Percentiles rank a stretch among this genome's conserved stretches.
phyloP scores from a whole-genome alignment of 768 basidiomycete genomes.

The Pleurotus giganteus region DNA sequence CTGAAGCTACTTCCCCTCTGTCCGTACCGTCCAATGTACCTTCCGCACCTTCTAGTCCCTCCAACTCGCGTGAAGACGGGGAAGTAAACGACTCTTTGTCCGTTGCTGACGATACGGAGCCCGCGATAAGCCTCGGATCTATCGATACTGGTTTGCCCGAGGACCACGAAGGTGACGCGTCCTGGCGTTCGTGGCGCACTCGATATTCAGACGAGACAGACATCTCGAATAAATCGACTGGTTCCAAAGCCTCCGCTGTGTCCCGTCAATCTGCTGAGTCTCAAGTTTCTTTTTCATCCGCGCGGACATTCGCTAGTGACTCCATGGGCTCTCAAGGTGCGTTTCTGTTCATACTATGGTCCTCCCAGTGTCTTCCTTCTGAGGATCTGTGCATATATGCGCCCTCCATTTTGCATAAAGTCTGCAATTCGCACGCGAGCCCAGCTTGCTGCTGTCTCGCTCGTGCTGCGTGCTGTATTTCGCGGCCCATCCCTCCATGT shows the following conservation, averaged over 20 bases:
- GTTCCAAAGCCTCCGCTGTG: not conserved
- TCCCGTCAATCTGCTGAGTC: not conserved
- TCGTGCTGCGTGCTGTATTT: not conserved
- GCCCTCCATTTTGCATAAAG: not conserved
- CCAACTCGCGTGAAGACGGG: not conserved
- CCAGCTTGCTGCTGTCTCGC: too few relatives aligned
- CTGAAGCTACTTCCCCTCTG: not conserved
- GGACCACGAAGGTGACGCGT: not conserved
- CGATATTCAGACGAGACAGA: slow-evolving; percentile 3
- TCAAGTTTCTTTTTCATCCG: not conserved
- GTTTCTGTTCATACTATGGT: not conserved
- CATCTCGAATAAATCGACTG: not conserved
- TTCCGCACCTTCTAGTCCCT: not conserved
- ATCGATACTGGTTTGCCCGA: not conserved
- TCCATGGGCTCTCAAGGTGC: slow-evolving; percentile 4
- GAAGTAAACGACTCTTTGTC: not conserved
- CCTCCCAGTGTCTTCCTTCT: not conserved
- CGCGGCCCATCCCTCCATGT: not conserved
- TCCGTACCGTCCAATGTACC: not conserved
- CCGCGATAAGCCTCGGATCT: slow-evolving; percentile 2
- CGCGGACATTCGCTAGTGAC: not conserved
- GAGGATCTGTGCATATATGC: not conserved
- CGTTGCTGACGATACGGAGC: not conserved
- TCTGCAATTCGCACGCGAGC: not conserved
- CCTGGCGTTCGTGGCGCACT: slow-evolving; percentile 5